Conservation (phyloP, 2,329 filamentous ascomycete genomes). For the Ramichloridium luteum region DNA sequence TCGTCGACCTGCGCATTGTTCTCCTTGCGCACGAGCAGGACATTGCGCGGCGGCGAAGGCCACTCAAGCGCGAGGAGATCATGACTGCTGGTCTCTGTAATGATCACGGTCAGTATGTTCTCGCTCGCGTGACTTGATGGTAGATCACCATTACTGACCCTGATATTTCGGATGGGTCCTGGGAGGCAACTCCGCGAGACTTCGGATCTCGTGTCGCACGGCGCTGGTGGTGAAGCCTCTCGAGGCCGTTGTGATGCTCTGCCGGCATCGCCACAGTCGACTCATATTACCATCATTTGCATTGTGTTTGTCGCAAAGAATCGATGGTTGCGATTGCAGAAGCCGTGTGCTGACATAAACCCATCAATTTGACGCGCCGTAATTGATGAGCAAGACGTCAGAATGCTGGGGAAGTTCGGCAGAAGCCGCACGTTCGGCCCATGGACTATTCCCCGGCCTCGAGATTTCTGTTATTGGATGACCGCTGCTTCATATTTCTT, state of each 20-base stretch:
- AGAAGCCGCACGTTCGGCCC: no score
- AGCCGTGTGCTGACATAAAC: no score
- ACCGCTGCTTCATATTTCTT: no score
- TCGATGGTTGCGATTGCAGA: neutral
- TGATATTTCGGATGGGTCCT: constrained; percentile 53
- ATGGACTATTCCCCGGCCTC: no score
- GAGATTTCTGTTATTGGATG: no score
- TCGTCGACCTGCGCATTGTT: constrained; percentile 43
- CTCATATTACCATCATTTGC: constrained; percentile 22
- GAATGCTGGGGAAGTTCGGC: no score
- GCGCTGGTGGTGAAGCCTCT: constrained; percentile 41
- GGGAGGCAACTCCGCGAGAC: constrained; percentile 39
- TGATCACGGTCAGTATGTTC: constrained; percentile 12
- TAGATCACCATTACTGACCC: constrained; percentile 33
- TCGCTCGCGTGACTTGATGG: constrained; percentile 45
- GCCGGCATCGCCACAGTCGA: constrained; percentile 16
- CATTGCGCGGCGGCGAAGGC: constrained; percentile 55
- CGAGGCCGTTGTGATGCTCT: constrained; percentile 6
- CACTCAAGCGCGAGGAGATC: constrained; percentile 55
- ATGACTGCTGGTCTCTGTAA: constrained; percentile 42
- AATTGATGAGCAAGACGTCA: no score
- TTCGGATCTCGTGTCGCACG: constrained; percentile 36
- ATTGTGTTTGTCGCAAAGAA: constrained; percentile 2
- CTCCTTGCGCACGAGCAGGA: constrained; percentile 58
- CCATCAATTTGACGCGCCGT: no score